phyloP scores from a whole-genome alignment of 2,329 filamentous ascomycete genomes.

The Aureobasidium sp. region DNA sequence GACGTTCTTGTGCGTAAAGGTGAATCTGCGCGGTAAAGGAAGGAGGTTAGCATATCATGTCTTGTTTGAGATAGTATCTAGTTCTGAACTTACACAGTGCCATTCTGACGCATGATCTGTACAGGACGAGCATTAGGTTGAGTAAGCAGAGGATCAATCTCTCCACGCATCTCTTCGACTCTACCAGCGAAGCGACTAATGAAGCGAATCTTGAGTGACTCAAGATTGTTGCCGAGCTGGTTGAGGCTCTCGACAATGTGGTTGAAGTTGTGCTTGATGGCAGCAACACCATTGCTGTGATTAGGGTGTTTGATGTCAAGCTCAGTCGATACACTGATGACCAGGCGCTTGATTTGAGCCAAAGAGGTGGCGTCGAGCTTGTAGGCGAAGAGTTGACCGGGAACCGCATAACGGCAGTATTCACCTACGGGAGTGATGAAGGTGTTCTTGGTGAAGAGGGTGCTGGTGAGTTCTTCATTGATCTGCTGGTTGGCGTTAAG shows the following conservation, averaged over 20 bases:
- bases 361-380: not conserved
- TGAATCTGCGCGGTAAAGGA: not conserved
- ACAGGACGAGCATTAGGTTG: not conserved
- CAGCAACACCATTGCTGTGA: slow-evolving; percentile 7
- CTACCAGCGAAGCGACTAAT: not conserved
- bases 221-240: not conserved
- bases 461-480: not conserved
- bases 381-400: not conserved
- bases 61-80: too few species aligned
- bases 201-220: not conserved
- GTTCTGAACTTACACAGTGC: not conserved
- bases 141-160: slow-evolving; percentile 5
- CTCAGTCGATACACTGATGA: not conserved
- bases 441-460: slow-evolving; percentile 4
- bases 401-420: not conserved
- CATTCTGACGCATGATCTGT: not conserved
- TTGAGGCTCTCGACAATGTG: slow-evolving; percentile 12
- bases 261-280: slow-evolving; percentile 16
- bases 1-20: not conserved
- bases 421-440: not conserved
- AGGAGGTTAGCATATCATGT: not conserved
- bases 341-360: slow-evolving; percentile 1
- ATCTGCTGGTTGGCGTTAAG: slow-evolving; percentile 8
- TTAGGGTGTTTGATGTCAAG: not conserved
- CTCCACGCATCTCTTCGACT: slow-evolving; percentile 12